A percentile compares a stretch with the other conserved stretches of the same genome.
Conservation (phyloP, 2,329 filamentous ascomycete species). For the Aspergillus japonicus region DNA sequence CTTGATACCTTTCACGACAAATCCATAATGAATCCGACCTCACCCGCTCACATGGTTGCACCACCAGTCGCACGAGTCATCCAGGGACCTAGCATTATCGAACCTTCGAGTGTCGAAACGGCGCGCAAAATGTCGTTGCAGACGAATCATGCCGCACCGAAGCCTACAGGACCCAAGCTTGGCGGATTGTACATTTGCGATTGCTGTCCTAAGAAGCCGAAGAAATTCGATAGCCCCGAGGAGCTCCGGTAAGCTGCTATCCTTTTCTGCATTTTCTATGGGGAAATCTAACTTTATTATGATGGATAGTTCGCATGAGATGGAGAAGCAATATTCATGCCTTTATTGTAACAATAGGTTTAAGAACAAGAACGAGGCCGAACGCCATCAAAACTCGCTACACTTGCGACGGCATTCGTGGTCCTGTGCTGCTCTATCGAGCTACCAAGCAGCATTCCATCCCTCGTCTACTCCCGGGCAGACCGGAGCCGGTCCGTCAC, state of each 20-base stretch:
- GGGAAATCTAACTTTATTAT: not conserved
- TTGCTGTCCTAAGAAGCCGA: constrained; percentile 95
- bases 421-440: constrained; percentile 84
- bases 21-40: constrained; percentile 48
- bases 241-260: constrained; percentile 71
- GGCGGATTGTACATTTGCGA: constrained; percentile 73
- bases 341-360: constrained; percentile 91
- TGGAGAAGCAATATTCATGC: constrained; percentile 96
- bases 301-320: constrained; percentile 70
- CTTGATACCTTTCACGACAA: constrained; percentile 54
- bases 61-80: constrained; percentile 37
- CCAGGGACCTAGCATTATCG: constrained; percentile 37
- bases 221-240: constrained; percentile 83
- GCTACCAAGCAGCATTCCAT: constrained; percentile 81
- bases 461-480: constrained; percentile 59
- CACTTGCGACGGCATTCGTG: constrained; percentile 91
- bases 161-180: constrained; percentile 46
- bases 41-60: constrained; percentile 44
- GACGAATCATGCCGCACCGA: constrained; percentile 32
- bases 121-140: constrained; percentile 51
- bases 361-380: constrained; percentile 98
- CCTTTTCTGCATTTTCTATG: not conserved
- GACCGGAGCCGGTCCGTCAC: constrained; percentile 35
- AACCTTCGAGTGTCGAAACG: constrained; percentile 39
- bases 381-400: constrained; percentile 92